phyloP scores from a whole-genome alignment of 208 protist genomes.

The Trypanosomatidae sp. region DNA sequence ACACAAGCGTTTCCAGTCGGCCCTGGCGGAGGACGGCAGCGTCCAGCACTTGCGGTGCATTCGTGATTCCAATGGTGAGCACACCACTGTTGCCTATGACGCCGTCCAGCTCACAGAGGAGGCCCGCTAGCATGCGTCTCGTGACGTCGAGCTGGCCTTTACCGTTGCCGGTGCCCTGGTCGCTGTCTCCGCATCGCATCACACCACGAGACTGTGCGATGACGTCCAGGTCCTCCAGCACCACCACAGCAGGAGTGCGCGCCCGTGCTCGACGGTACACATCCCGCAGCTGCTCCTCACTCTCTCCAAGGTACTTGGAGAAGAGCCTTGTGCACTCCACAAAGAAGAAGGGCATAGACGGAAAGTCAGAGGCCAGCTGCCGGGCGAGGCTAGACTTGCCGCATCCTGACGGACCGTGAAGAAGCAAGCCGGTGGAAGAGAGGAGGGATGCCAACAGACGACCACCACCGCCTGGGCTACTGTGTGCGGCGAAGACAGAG shows the following conservation, averaged over 20 bases:
- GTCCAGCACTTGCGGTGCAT: constrained; percentile 85
- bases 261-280: constrained; percentile 69
- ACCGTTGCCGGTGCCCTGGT: constrained; percentile 7
- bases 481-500: constrained; percentile 31
- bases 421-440: constrained; percentile 73
- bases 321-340: constrained; percentile 81
- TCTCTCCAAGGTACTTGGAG: constrained; percentile 90
- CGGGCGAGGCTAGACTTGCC: constrained; percentile 74
- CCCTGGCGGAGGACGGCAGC: constrained; percentile 97
- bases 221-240: constrained; percentile 86
- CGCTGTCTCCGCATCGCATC: constrained; percentile 20
- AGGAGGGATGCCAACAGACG: constrained; percentile 35
- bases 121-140: constrained; percentile 92
- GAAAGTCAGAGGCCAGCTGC: constrained; percentile 35
- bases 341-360: constrained; percentile 52
- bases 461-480: constrained; percentile 11
- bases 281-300: constrained; percentile 77
- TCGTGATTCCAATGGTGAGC: constrained; percentile 91
- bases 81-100: constrained; percentile 88
- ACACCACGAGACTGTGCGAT: constrained; percentile 67
- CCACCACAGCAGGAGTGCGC: constrained; percentile 71
- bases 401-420: constrained; percentile 82
- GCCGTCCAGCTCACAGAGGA: constrained; percentile 98
- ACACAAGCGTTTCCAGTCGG: constrained; percentile 79
- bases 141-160: constrained; percentile 49